phyloP scores from a whole-genome alignment of 768 basidiomycete species.

The Serendipita sp. region DNA sequence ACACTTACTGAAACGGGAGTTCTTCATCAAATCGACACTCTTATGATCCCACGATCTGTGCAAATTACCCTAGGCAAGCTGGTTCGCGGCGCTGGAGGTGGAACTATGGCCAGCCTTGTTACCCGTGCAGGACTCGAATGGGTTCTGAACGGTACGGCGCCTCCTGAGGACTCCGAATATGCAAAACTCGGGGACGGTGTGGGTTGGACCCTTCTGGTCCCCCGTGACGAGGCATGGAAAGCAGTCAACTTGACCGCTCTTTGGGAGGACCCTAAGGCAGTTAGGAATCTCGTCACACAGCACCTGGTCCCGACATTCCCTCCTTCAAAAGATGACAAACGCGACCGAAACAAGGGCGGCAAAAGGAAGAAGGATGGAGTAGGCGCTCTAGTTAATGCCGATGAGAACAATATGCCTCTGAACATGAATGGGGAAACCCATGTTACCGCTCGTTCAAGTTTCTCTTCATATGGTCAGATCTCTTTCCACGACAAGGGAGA shows the following conservation, averaged over 20 bases:
- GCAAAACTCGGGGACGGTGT: constrained; percentile 32
- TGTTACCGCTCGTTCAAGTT: constrained; percentile 52
- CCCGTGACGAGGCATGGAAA: constrained; percentile 86
- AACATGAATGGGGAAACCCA: constrained; percentile 51
- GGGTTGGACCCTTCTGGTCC: constrained; percentile 84
- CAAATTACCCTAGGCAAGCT: constrained; percentile 81
- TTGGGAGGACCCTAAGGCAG: constrained; percentile 36
- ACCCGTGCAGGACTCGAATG: constrained; percentile 77
- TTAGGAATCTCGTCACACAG: constrained; percentile 53
- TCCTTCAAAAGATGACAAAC: constrained; percentile 11
- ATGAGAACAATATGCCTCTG: constrained; percentile 61
- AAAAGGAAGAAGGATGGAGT: constrained; percentile 14
- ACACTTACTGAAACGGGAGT: constrained; percentile 78
- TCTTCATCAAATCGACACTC: constrained; percentile 64
- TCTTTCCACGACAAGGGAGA: neutral
- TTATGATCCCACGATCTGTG: constrained; percentile 77
- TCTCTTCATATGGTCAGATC: constrained; percentile 29
- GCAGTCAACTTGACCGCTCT: constrained; percentile 63
- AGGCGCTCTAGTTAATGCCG: constrained; percentile 20
- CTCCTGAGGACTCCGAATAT: constrained; percentile 57
- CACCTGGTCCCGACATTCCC: constrained; percentile 47
- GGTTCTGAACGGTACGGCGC: constrained; percentile 73
- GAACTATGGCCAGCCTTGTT: constrained; percentile 75
- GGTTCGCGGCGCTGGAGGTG: constrained; percentile 72
- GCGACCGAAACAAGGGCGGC: constrained; percentile 7